Evolutionary conservation across 129 eudicot species (phyloP), one percentile per base, ranked within the genome.

Genomic region (Escallonia rubra): DNA sequence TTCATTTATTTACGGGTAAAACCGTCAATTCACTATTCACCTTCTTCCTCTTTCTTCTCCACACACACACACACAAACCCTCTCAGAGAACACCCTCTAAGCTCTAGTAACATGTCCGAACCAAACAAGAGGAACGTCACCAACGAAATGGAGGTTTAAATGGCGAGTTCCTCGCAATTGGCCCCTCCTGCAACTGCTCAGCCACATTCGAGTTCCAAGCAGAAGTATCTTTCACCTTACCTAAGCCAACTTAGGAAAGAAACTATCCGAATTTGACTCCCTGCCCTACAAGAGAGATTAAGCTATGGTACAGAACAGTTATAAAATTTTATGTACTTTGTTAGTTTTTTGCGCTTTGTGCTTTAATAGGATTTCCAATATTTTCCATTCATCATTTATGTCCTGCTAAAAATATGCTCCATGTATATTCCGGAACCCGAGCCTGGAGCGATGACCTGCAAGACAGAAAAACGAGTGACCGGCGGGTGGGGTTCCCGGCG

Each of bases 81-180:
- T 23, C 34, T 42, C 77, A 90, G 94, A 77, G 94, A 90, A 61
- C 60, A 63, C 41, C 70, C 78, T 72, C 72, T 77, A 41, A 59
- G 69, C 63, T 67, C 78, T 52, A 75, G 69, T 49, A 57, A 50
- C 59, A 54, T 66, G 12, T 66, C 88, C 2, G 83, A 80, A 63
- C 73, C 61, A 59, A 70, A 13, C 1, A 48, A 69, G 45, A 68
- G 49, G 77, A 77, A 68, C 3, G 41, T 62, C 41, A 63, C 66
- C 5, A 56, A 52, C 7, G 84, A 83, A 76, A 81, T 57, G 70
- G 10, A 65, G 68, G 66, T 58, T 68, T 76, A n/a, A 63, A 74
- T 40, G 86, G 86, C 77, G 91, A 87, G 59, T 84, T 86, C 73
- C 91, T 90, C 81, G 72, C 85, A 61, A 23, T 66, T 90, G 70